A percentile compares a stretch with the other conserved stretches of the same genome.
Conservation (phyloP, 805 yeast genomes). For the Kuraishia floccosa region DNA sequence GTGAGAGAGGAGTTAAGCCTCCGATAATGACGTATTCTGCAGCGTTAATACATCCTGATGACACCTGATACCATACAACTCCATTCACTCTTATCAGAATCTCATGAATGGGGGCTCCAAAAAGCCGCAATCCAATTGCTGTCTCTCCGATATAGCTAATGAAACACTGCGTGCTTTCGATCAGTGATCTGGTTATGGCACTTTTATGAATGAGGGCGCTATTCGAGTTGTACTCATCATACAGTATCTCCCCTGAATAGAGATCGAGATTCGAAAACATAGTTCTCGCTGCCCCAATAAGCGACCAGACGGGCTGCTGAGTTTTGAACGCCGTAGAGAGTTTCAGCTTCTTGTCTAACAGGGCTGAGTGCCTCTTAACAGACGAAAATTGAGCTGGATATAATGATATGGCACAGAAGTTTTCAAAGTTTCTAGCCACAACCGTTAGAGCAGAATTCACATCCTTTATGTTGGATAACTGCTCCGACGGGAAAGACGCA, state of each 20-base stretch:
- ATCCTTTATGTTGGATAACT: slow-evolving; percentile 17
- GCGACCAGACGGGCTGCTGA: slow-evolving; percentile 43
- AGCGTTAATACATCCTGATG: slow-evolving; percentile 33
- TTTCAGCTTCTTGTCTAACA: slow-evolving; percentile 6
- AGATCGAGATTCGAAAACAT: slow-evolving; percentile 33
- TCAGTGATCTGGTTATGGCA: slow-evolving; percentile 12
- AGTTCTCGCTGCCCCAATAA: slow-evolving; percentile 37
- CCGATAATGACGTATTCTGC: slow-evolving; percentile 46
- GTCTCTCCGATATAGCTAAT: slow-evolving; percentile 42
- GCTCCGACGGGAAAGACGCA: slow-evolving; percentile 20
- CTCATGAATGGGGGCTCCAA: slow-evolving; percentile 29
- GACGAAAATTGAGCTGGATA: slow-evolving; percentile 9
- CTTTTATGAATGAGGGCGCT: slow-evolving; percentile 6
- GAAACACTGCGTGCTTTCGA: slow-evolving; percentile 20
- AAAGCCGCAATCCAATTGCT: slow-evolving; percentile 36
- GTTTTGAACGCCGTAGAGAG: slow-evolving; percentile 9
- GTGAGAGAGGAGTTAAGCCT: slow-evolving; percentile 54
- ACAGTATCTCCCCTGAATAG: slow-evolving; percentile 24
- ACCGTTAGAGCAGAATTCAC: slow-evolving; percentile 22
- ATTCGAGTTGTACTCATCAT: slow-evolving; percentile 4
- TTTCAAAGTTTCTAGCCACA: slow-evolving; percentile 26
- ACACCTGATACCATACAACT: slow-evolving; percentile 56
- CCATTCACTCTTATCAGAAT: slow-evolving; percentile 47
- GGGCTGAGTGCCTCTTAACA: slow-evolving; percentile 2
- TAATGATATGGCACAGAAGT: slow-evolving; percentile 19